Base-by-base conservation (phyloP, 768 basidiomycete genomes). In the Lactarius psammicola region DNA sequence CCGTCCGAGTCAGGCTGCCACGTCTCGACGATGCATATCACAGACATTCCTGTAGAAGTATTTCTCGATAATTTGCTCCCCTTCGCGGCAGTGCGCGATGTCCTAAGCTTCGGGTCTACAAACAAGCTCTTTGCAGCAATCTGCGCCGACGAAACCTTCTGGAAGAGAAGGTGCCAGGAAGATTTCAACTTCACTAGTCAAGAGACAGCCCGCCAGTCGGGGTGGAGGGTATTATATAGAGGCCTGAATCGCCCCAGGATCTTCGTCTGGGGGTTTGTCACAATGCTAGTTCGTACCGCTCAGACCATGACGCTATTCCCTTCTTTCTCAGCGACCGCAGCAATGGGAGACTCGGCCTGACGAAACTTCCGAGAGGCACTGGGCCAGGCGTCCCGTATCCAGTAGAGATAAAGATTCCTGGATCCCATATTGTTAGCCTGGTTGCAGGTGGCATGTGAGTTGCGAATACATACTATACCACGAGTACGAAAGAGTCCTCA, bases 381-480 rank as follows among this genome's bases (percentile, higher is more conserved):
- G 36, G 69, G 64, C 63, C 82, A 75, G 78, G 77, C 26, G 81
- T 88, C 2, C 86, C 91, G 5, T 86, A 82, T 71, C 94, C 94
- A 1, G 76, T 81, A 3, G 82, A 85, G 67, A 79, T 95, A 51
- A 77, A 75, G 49, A 79, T 94, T 55, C 84, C 84, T 17, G 82
- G 81, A 36, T 81, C 78, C 20, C 83, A 85, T 15, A 83, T 94
- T 62, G 90, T 95, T 44, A 84, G 79, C 66, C 78, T 95, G 49
- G 83, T 85, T 46, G 90, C 93, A 0, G 88, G 91, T 23, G 94
- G 94, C 72, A 94, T 90, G 93, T 91, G 71, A 68, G 86, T 76
- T 36, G 31, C 59, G 44, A 1, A 46, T 28, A 57, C 1, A 66
- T 59, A 30, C 34, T 56, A 57, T 30, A n/a, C 7, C 23, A 36